Base-by-base conservation (phyloP, 139 green algal genomes). In the Spirogloea muscicola region DNA sequence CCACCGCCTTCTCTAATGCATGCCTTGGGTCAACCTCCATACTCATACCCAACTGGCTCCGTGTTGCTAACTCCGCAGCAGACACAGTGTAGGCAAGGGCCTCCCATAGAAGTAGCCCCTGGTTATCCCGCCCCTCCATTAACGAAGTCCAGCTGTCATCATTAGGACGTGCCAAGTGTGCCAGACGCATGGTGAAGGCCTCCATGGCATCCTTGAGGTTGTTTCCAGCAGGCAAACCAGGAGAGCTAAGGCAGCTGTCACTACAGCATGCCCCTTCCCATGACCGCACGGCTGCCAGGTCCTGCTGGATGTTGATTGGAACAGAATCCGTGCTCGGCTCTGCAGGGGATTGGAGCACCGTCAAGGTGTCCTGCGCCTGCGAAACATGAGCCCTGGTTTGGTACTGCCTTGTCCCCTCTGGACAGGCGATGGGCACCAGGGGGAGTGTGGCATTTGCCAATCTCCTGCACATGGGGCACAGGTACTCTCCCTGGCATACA, bases 381-480 rank as follows among this genome's bases (percentile, higher is more conserved):
- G n/a, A n/a, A n/a, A n/a, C n/a, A n/a, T n/a, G n/a, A n/a, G n/a
- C n/a, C n/a, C n/a, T n/a, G n/a, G n/a, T n/a, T n/a, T n/a, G n/a
- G n/a, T n/a, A n/a, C n/a, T n/a, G n/a, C n/a, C n/a, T n/a, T n/a
- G n/a, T n/a, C n/a, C n/a, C n/a, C n/a, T n/a, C n/a, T n/a, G n/a
- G n/a, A n/a, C n/a, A n/a, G n/a, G n/a, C n/a, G n/a, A n/a, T n/a
- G n/a, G 37, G 43, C 25, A 68, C 21, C 16, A 76, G n/a, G 34
- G 68, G 49, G 49, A 69, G 68, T 3, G 27, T 51, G 27, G 37
- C 68, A 69, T 84, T 84, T 33, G 72, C 74, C 34, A 84, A 21
- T 4, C 76, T 58, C 21, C 76, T 42, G 57, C 76, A 84, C 34
- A 84, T 41, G 21, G 76, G 76, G 60, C 76, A 84, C 16, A 84